These are phyloP conservation scores for Smallanthus sonchifolius DNA, from an alignment of 129 eudicot species.

Conservation along the genomic window DNA sequence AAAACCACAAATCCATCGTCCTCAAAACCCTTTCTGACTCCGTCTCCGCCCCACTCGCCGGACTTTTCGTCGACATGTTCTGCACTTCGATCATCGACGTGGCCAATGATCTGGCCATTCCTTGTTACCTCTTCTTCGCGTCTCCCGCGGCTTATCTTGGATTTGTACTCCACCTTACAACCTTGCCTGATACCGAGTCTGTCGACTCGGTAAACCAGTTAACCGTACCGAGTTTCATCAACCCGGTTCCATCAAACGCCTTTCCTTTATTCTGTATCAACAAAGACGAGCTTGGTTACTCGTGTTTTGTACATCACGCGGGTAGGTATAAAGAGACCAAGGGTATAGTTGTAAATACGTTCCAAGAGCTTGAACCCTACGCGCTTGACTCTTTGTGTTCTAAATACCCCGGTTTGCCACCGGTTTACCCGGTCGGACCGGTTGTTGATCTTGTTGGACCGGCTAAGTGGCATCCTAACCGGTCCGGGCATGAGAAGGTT, in stretches of 20 bases:
- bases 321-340: conserved; percentile 33
- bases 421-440: conserved; percentile 43
- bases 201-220: conserved; percentile 1
- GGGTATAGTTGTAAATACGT: conserved; percentile 38
- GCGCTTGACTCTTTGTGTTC: conserved; percentile 15
- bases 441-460: conserved; percentile 30
- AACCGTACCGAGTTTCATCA: conserved; percentile 14
- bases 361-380: conserved; percentile 25
- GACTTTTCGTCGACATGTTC: conserved; percentile 37
- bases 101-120: conserved; percentile 30
- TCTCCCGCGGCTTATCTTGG: conserved; percentile 39
- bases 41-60: conserved; percentile 1
- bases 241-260: conserved; percentile 25
- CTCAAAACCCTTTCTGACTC: not conserved
- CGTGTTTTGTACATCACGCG: conserved; percentile 20
- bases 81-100: conserved; percentile 46
- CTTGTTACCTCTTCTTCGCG: conserved; percentile 36
- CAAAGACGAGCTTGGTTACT: conserved; percentile 20
- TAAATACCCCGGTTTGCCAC: not conserved
- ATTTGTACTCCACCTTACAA: conserved; percentile 23
- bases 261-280: conserved; percentile 21
- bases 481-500: conserved; percentile 11
- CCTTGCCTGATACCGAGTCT: conserved; percentile 6
- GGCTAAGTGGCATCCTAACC: conserved; percentile 17
- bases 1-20: conserved; percentile 25